A percentile compares a stretch with the other conserved stretches of the same genome.
These are phyloP conservation scores for Diplodia corticola DNA, from an alignment of 2,329 filamentous ascomycete species.

Conservation along the genomic window DNA sequence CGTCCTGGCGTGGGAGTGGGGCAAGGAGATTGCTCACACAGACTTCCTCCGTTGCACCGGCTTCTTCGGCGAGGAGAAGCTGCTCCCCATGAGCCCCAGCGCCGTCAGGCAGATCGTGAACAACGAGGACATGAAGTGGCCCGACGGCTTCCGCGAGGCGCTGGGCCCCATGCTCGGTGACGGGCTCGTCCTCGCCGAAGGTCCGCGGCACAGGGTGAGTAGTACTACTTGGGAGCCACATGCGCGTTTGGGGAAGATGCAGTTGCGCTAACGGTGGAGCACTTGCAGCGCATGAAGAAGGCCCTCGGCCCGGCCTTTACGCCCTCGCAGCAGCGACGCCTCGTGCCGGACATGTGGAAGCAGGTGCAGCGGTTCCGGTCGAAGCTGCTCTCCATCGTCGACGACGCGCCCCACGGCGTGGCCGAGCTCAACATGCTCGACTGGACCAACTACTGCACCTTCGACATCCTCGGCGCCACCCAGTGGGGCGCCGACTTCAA, in stretches of 20 bases:
- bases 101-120: neutral
- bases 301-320: neutral
- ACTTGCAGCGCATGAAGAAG: slow-evolving; percentile 6
- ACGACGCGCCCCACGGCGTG: neutral
- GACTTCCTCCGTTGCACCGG: slow-evolving; percentile 1
- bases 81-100: neutral
- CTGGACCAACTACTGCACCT: slow-evolving; percentile 10
- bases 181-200: slow-evolving; percentile 49
- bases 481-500: neutral
- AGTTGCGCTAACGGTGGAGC: neutral
- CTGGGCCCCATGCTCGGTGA: slow-evolving; percentile 37
- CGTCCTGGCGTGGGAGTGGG: slow-evolving; percentile 4
- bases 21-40: neutral
- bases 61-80: slow-evolving; percentile 1
- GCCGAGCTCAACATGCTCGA: neutral
- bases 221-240: too few species aligned
- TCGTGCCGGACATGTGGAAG: slow-evolving; percentile 8
- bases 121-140: neutral
- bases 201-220: slow-evolving; percentile 42
- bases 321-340: neutral
- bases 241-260: too few species aligned
- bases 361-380: neutral
- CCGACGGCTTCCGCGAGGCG: neutral
- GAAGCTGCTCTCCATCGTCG: neutral
- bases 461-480: neutral